These are phyloP conservation scores for Fusarium sp. DNA, from an alignment of 2,329 filamentous ascomycete species.

Conservation along the genomic window DNA sequence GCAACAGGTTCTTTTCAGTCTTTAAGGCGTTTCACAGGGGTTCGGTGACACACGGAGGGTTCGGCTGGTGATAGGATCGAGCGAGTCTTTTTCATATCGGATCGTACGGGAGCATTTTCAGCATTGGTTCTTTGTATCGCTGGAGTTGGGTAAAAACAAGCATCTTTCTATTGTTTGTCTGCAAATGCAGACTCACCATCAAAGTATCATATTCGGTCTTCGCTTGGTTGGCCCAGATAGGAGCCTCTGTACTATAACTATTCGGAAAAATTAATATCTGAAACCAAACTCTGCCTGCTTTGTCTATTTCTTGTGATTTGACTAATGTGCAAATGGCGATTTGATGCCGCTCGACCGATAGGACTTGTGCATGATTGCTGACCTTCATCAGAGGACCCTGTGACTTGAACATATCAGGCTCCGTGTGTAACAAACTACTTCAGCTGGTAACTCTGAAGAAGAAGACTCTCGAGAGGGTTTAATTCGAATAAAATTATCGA, in stretches of 20 bases:
- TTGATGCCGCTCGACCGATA: not conserved
- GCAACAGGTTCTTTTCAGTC: conserved; percentile 4
- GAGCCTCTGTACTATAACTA: conserved; percentile 21
- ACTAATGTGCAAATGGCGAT: not conserved
- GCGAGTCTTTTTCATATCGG: conserved; percentile 10
- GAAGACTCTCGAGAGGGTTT: not conserved
- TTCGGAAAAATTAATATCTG: conserved; percentile 18
- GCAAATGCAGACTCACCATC: not conserved
- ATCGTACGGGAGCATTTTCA: conserved; percentile 32
- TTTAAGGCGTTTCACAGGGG: conserved; percentile 37
- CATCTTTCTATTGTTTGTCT: conserved; percentile 20
- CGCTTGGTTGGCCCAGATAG: conserved; percentile 12
- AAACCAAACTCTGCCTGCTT: conserved; percentile 11
- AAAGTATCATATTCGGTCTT: conserved; percentile 16
- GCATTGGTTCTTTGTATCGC: conserved; percentile 24
- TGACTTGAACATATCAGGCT: not conserved
- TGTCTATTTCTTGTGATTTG: not conserved
- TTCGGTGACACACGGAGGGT: conserved; percentile 4
- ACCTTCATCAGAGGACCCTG: not conserved
- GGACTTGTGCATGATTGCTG: not conserved
- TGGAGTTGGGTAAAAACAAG: conserved; percentile 40
- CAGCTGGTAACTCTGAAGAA: not conserved
- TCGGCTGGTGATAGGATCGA: conserved; percentile 17
- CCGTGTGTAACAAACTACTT: not conserved
- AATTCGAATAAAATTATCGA: not conserved